phyloP scores from a whole-genome alignment of 2,329 filamentous ascomycete genomes.

The Aspergillus novoparasiticus region DNA sequence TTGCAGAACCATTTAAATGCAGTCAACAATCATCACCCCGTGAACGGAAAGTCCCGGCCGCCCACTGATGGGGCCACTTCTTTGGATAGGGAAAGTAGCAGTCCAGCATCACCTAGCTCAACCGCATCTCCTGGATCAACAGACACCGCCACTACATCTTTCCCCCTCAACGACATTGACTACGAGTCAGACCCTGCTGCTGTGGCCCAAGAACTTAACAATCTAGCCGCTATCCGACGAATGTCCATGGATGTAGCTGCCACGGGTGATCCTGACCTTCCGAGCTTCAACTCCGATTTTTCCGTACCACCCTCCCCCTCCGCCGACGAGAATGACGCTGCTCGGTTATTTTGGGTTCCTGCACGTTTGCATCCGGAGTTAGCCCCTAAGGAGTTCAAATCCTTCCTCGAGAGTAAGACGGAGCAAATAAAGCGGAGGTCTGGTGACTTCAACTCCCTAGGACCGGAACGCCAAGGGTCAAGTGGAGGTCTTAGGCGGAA shows the following conservation, averaged over 20 bases:
- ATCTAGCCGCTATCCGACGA: constrained; percentile 82
- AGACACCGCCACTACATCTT: constrained; percentile 62
- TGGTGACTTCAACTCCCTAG: constrained; percentile 64
- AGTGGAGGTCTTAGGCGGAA: constrained; percentile 72
- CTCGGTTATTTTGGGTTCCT: constrained; percentile 91
- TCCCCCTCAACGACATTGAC: constrained; percentile 79
- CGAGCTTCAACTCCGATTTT: constrained; percentile 43
- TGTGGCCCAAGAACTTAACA: constrained; percentile 89
- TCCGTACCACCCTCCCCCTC: constrained; percentile 48
- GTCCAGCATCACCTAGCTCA: constrained; percentile 58
- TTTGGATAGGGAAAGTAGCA: constrained; percentile 44
- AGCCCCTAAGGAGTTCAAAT: constrained; percentile 94
- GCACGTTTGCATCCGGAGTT: constrained; percentile 92
- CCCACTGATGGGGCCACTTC: constrained; percentile 30
- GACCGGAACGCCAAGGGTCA: constrained; percentile 57
- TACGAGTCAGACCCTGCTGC: constrained; percentile 89
- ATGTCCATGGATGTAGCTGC: constrained; percentile 91
- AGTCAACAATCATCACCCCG: constrained; percentile 26
- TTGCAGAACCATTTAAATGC: constrained; percentile 38
- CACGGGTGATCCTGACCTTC: constrained; percentile 60
- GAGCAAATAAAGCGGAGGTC: constrained; percentile 86
- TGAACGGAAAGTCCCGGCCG: constrained; percentile 37
- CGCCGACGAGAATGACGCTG: constrained; percentile 79
- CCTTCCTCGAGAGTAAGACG: constrained; percentile 89
- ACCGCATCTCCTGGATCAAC: constrained; percentile 58